A percentile compares a stretch with the other conserved stretches of the same genome.
Conservation (phyloP, 306 rosid genomes). For the Astragalus glycyphyllos region DNA sequence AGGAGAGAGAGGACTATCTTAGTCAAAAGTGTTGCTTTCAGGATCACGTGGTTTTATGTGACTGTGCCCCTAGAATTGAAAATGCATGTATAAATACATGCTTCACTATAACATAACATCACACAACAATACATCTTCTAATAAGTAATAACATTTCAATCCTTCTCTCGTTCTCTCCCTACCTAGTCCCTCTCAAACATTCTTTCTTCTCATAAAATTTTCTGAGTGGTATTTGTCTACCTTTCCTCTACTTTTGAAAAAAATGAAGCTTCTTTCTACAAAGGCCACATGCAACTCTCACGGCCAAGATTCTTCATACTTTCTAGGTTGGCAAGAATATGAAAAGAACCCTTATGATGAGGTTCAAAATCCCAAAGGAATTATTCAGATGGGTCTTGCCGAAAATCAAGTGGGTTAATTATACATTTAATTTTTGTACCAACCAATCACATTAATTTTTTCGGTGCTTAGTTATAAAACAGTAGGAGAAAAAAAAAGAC, state of each 20-base stretch:
- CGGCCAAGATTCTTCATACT: conserved; percentile 98
- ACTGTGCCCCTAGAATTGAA: conserved; percentile 11
- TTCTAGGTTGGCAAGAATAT: conserved; percentile 91
- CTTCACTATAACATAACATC: conserved; percentile 42
- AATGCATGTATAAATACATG: conserved; percentile 45
- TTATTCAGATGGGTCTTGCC: conserved; percentile 97
- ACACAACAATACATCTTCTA: conserved; percentile 41
- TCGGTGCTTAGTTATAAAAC: background rate
- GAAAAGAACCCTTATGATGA: conserved; percentile 83
- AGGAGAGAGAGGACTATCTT: background rate
- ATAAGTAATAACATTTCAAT: conserved; percentile 23
- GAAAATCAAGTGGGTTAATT: conserved; percentile 88
- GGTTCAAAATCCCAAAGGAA: conserved; percentile 75
- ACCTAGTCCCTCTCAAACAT: background rate
- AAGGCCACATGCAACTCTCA: conserved; percentile 88
- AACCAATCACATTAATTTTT: conserved; percentile 18
- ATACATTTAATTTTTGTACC: background rate
- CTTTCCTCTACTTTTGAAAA: background rate
- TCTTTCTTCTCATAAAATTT: background rate
- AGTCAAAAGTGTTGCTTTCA: conserved; percentile 48
- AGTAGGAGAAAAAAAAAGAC: background rate
- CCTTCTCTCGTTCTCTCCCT: conserved; percentile 16
- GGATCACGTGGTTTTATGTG: conserved; percentile 41
- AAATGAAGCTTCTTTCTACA: conserved; percentile 69
- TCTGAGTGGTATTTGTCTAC: too few species aligned